Evolutionary conservation across 225 moss, liverwort and hornwort species (phyloP).

Genomic region (Lunularia cruciata): DNA sequence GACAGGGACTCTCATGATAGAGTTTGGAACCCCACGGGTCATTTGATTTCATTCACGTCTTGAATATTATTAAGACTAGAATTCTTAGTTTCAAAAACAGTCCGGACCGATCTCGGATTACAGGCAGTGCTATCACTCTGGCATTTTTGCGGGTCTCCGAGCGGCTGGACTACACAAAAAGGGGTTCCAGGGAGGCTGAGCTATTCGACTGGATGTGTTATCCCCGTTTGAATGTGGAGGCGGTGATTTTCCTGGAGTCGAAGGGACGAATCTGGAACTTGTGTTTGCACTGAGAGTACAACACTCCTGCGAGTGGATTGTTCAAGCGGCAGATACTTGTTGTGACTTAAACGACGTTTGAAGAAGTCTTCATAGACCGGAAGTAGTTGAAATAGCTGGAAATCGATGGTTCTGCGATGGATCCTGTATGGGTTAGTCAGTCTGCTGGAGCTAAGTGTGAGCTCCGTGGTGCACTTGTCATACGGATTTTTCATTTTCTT

Average conservation of each 20-base stretch:
- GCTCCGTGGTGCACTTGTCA: conserved; percentile 40
- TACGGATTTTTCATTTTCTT: conserved; percentile 36
- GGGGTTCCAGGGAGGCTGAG: no score
- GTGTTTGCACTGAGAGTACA: background rate
- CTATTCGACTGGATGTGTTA: background rate
- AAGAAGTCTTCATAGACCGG: background rate
- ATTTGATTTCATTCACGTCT: no score
- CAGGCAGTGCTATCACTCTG: no score
- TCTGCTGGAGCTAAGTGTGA: conserved; percentile 51
- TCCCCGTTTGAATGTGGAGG: background rate
- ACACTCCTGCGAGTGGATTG: background rate
- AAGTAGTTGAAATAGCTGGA: no score
- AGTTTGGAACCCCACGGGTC: background rate
- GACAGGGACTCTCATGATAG: background rate
- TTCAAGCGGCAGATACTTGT: background rate
- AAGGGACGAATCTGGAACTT: background rate
- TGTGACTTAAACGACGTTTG: background rate
- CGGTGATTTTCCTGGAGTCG: background rate
- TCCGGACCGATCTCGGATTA: no score
- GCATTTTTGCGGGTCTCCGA: no score
- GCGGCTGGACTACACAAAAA: no score
- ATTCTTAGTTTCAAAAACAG: no score
- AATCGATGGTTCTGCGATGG: conserved; percentile 23
- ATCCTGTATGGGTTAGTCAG: background rate
- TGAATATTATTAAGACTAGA: no score